A percentile compares a stretch with the other conserved stretches of the same genome.
These are phyloP conservation scores for Bimuria novae-zelandiae DNA, from an alignment of 2,329 filamentous ascomycete species.

Conservation along the genomic window DNA sequence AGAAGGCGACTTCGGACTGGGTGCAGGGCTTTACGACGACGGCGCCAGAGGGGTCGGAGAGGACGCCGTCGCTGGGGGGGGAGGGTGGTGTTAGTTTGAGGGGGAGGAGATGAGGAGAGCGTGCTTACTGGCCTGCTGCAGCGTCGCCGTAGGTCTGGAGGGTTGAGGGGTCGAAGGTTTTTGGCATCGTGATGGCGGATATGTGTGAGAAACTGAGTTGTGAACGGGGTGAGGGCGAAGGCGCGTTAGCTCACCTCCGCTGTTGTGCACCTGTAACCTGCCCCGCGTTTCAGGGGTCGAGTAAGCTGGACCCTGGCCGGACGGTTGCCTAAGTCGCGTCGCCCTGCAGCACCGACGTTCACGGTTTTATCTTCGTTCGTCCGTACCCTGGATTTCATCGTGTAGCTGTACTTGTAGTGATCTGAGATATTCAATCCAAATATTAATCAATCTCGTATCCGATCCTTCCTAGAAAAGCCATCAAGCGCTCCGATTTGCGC, in stretches of 20 bases:
- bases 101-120: constrained; percentile 9
- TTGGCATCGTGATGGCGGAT: constrained; percentile 40
- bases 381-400: not conserved
- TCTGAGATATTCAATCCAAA: not conserved
- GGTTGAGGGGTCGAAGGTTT: constrained; percentile 62
- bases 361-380: not conserved
- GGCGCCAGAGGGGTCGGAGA: constrained; percentile 80
- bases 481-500: not conserved
- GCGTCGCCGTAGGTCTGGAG: constrained; percentile 74
- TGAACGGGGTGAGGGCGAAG: not conserved
- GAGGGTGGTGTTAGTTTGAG: constrained; percentile 12
- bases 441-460: not conserved
- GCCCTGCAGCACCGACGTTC: not conserved
- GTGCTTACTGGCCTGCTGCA: constrained; percentile 81
- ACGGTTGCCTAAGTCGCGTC: not conserved
- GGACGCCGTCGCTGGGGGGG: constrained; percentile 76
- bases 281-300: constrained; percentile 6
- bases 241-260: not conserved
- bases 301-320: constrained; percentile 2
- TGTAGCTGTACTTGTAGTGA: not conserved
- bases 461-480: not conserved
- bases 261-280: not conserved
- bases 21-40: constrained; percentile 96
- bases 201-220: not conserved
- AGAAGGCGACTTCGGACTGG: constrained; percentile 82